A percentile compares a stretch with the other conserved stretches of the same genome.
These are phyloP conservation scores for Colletotrichum lindemuthianum DNA, from an alignment of 2,329 filamentous ascomycete species.

Conservation along the genomic window DNA sequence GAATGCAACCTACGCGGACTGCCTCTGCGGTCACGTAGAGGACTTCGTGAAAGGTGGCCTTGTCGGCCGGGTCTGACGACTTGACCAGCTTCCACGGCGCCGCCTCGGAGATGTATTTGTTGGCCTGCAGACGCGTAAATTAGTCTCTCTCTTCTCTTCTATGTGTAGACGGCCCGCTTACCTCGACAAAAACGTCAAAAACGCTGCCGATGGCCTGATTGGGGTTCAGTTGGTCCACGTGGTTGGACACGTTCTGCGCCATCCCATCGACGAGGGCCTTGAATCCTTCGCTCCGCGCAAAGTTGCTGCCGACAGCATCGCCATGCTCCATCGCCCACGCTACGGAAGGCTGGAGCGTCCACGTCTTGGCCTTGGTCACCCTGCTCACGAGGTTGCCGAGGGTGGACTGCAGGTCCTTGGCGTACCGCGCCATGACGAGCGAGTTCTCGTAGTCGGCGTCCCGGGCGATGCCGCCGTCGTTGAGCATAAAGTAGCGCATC, in stretches of 20 bases:
- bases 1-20: slow-evolving; percentile 81
- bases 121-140: slow-evolving; percentile 45
- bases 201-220: slow-evolving; percentile 72
- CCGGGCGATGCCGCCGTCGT: slow-evolving; percentile 78
- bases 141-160: slow-evolving; percentile 4
- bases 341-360: slow-evolving; percentile 73
- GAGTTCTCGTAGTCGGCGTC: slow-evolving; percentile 89
- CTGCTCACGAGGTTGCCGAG: slow-evolving; percentile 84
- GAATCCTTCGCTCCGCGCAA: slow-evolving; percentile 38
- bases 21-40: slow-evolving; percentile 81
- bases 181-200: slow-evolving; percentile 69
- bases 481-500: slow-evolving; percentile 88
- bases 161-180: slow-evolving; percentile 44
- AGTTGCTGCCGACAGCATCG: neutral
- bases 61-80: slow-evolving; percentile 45
- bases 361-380: slow-evolving; percentile 73
- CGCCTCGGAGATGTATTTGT: slow-evolving; percentile 63
- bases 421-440: slow-evolving; percentile 79
- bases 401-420: slow-evolving; percentile 78
- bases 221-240: slow-evolving; percentile 73
- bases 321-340: slow-evolving; percentile 23
- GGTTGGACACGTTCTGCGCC: slow-evolving; percentile 48
- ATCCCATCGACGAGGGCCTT: slow-evolving; percentile 39
- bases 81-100: slow-evolving; percentile 74
- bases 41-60: slow-evolving; percentile 61